phyloP scores from a whole-genome alignment of 163 green algal species.

The Chlorella variabilis region DNA sequence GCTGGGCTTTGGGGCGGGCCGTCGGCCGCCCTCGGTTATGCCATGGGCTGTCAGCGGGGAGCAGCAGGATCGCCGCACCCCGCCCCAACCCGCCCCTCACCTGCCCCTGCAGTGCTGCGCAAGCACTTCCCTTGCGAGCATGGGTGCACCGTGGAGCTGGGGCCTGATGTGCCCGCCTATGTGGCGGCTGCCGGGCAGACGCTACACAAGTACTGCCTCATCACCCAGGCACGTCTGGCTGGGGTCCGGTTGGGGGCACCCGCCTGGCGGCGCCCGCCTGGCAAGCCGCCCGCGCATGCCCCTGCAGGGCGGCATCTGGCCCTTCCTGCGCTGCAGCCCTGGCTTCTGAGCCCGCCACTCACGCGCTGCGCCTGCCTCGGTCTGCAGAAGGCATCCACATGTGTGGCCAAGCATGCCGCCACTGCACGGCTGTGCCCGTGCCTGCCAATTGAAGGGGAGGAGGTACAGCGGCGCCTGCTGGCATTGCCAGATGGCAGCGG shows the following conservation, averaged over 20 bases:
- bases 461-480: not conserved
- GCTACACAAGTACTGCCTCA: slow-evolving; percentile 52
- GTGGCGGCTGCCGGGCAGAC: slow-evolving; percentile 37
- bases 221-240: slow-evolving; percentile 33
- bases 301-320: too few species aligned
- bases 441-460: not conserved
- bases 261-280: too few species aligned
- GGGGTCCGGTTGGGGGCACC: not conserved
- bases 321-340: not conserved
- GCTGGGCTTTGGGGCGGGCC: too few species aligned
- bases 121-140: slow-evolving; percentile 56
- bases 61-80: too few species aligned
- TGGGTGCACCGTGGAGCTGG: slow-evolving; percentile 57
- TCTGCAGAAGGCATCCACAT: slow-evolving; percentile 29
- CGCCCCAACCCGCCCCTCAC: not conserved
- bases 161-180: slow-evolving; percentile 58
- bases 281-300: too few species aligned
- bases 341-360: not conserved
- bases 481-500: not conserved
- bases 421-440: slow-evolving; percentile 55
- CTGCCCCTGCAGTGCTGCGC: slow-evolving; percentile 33
- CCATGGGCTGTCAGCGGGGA: too few species aligned
- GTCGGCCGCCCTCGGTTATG: too few species aligned
- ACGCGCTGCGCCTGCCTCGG: not conserved
- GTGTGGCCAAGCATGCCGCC: slow-evolving; percentile 13